Conservation (phyloP, 2,329 filamentous ascomycete species). For the Claviceps pazoutovae region DNA sequence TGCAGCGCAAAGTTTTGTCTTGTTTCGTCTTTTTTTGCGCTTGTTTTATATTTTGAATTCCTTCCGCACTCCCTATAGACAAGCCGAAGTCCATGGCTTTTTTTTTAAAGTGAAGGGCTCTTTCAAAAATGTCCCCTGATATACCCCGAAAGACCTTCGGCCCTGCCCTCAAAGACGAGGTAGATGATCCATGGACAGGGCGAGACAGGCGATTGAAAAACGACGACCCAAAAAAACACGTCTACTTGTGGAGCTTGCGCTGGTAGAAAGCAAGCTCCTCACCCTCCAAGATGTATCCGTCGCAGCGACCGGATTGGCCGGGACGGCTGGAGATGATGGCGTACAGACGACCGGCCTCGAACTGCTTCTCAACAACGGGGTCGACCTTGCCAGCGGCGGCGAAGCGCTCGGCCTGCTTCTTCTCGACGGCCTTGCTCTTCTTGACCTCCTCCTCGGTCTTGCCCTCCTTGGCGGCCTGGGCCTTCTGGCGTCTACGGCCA, state of each 20-base stretch:
- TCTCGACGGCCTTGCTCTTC: constrained; percentile 92
- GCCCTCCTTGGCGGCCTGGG: constrained; percentile 45
- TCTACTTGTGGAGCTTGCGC: constrained; percentile 97
- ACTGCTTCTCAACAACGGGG: constrained; percentile 85
- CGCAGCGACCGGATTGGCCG: constrained; percentile 89
- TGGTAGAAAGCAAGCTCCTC: constrained; percentile 99
- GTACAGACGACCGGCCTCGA: constrained; percentile 96
- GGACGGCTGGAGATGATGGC: constrained; percentile 86
- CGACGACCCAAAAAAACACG: neutral
- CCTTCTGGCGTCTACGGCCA: constrained; percentile 83
- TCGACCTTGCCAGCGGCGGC: constrained; percentile 86
- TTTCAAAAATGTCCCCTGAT: neutral
- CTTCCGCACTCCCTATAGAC: neutral
- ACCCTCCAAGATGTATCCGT: constrained; percentile 97
- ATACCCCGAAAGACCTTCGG: too few relatives aligned
- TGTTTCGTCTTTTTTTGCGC: neutral
- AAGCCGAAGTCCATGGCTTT: neutral
- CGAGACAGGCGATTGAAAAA: neutral
- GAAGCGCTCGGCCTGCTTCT: constrained; percentile 87
- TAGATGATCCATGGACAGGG: too few relatives aligned
- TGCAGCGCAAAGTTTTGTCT: neutral
- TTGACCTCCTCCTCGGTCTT: constrained; percentile 58
- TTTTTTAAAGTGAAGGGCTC: neutral
- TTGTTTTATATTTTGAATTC: neutral
- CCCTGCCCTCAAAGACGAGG: too few relatives aligned